Percentiles rank a stretch among this genome's conserved stretches.
phyloP scores from a whole-genome alignment of 345 rosid species.

The Acer yangbiense region DNA sequence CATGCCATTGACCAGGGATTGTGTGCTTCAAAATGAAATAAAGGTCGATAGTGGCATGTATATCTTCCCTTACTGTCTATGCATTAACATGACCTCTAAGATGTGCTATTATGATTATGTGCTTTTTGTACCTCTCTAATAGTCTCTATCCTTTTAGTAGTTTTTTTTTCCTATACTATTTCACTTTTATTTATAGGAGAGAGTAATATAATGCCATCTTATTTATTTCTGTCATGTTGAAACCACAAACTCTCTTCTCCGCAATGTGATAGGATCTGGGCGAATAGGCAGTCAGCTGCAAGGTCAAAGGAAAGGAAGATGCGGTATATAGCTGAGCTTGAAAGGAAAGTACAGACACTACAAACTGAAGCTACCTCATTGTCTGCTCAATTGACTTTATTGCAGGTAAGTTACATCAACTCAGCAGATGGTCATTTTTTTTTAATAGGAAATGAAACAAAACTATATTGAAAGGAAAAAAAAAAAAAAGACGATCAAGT shows the following conservation, averaged over 20 bases:
- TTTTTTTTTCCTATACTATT: neutral
- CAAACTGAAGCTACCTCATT: conserved; percentile 92
- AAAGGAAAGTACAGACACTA: conserved; percentile 82
- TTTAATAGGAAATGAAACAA: neutral
- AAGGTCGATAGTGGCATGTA: neutral
- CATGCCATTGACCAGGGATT: too few relatives aligned
- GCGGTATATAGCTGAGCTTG: conserved; percentile 92
- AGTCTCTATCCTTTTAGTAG: neutral
- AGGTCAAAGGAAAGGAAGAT: conserved; percentile 96
- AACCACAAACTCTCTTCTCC: conserved; percentile 6
- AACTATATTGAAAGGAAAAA: neutral
- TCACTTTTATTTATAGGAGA: neutral
- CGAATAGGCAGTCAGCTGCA: conserved; percentile 97
- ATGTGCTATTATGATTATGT: neutral
- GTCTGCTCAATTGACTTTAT: conserved; percentile 80
- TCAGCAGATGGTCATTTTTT: conserved; percentile 8
- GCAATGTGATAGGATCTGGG: conserved; percentile 72
- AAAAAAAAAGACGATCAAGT: neutral
- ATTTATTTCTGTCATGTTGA: conserved; percentile 2
- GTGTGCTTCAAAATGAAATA: neutral
- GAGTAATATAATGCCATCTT: neutral
- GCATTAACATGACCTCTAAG: conserved; percentile 6
- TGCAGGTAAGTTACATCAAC: conserved; percentile 64
- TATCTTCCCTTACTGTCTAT: neutral
- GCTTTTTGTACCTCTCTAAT: neutral